Base-by-base conservation (phyloP, 2,329 filamentous ascomycete species). In the Dactylellina parvicollis region DNA sequence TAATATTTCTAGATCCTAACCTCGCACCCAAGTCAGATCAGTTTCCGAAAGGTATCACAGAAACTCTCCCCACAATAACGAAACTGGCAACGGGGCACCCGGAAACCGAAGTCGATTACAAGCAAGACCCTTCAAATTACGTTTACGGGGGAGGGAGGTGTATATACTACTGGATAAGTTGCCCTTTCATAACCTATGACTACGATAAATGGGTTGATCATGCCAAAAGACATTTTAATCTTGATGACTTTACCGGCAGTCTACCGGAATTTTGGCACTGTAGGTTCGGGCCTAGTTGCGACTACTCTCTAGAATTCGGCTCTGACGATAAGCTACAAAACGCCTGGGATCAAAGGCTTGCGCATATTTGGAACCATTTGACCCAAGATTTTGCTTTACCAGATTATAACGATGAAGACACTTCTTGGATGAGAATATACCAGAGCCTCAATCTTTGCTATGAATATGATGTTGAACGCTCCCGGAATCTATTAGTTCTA, bases 161-260 rank as follows among this genome's bases (percentile, higher is more conserved):
- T 16, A 12, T 65, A 55, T 65, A 56, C 22, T 2, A 4, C 4
- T 12, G 34, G 12, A 7, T 34, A n/a, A 2, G 1, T 8, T 65
- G 60, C 20, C 7, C 18, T 4, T 65, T 47, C 22, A 12, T 10
- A 7, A 22, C 22, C 9, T 7, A 22, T 9, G 18, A 38, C 14
- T 3, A 14, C 14, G 28, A 38, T 4, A 20, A 20, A 20, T 65
- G 49, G 49, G 20, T 30, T 1, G 12, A 38, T 0, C 60, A 65
- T 46, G 40, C 56, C 9, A 36, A 56, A 14, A n/a, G 20, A 20
- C 60, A 65, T 47, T 20, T 65, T 26, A n/a, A n/a, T n/a, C n/a
- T n/a, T n/a, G n/a, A n/a, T n/a, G n/a, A n/a, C n/a, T n/a, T n/a
- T n/a, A n/a, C n/a, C n/a, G n/a, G n/a, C n/a, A n/a, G n/a, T n/a